Evolutionary conservation across 139 green algal species (phyloP).

Genomic region (Coccomyxa sp.): DNA sequence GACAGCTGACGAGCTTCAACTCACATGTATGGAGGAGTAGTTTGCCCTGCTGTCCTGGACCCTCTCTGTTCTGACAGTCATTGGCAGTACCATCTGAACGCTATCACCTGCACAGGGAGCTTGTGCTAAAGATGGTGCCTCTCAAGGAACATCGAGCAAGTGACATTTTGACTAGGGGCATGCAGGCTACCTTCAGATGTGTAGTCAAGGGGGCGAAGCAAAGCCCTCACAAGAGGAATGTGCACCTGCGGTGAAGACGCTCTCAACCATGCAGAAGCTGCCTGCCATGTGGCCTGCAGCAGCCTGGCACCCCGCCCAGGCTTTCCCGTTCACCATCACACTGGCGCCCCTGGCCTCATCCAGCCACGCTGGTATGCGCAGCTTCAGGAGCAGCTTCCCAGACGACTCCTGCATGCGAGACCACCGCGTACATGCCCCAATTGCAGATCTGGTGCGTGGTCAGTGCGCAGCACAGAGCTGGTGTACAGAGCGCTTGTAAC

Average conservation of each 20-base stretch:
- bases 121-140: not conserved
- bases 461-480: too few species aligned
- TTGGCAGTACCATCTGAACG: not conserved
- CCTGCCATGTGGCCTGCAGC: not conserved
- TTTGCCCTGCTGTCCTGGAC: not conserved
- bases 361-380: conserved; percentile 10
- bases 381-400: conserved; percentile 1
- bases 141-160: not conserved
- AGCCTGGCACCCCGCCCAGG: not conserved
- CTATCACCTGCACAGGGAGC: not conserved
- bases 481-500: too few species aligned
- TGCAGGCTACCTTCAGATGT: not conserved
- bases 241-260: not conserved
- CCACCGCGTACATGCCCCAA: too few species aligned
- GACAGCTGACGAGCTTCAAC: not conserved
- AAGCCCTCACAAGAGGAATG: too few species aligned
- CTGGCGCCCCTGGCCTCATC: not conserved
- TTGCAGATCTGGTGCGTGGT: too few species aligned
- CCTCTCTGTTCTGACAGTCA: not conserved
- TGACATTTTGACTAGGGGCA: not conserved
- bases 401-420: not conserved
- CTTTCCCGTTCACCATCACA: not conserved
- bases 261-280: not conserved
- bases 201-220: not conserved
- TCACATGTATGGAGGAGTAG: not conserved